These are phyloP conservation scores for Termitomyces sp. DNA, from an alignment of 768 basidiomycete genomes.

Conservation along the genomic window DNA sequence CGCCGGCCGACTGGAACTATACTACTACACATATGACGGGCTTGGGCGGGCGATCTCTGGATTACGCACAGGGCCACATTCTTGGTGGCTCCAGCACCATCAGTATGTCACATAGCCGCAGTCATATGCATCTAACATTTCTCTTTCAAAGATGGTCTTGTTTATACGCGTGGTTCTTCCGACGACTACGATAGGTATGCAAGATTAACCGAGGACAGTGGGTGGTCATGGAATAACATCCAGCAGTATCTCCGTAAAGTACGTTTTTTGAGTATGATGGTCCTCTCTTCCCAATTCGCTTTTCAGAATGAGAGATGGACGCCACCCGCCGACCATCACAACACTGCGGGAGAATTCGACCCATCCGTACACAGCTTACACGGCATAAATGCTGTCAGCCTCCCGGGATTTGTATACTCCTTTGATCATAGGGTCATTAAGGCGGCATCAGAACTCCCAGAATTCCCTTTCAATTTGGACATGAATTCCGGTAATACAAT, in stretches of 20 bases:
- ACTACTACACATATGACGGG: slow-evolving; percentile 12
- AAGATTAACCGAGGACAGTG: slow-evolving; percentile 19
- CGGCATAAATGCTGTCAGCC: slow-evolving; percentile 22
- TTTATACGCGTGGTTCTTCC: slow-evolving; percentile 25
- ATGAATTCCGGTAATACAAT: slow-evolving; percentile 20
- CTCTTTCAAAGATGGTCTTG: slow-evolving; percentile 1
- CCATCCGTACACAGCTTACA: slow-evolving; percentile 14
- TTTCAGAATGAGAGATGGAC: slow-evolving; percentile 21
- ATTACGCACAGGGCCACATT: slow-evolving; percentile 15
- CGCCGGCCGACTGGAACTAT: slow-evolving; percentile 17
- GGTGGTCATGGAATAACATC: slow-evolving; percentile 27
- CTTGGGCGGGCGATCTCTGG: slow-evolving; percentile 8
- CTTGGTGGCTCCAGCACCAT: slow-evolving; percentile 16
- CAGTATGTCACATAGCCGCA: neutral
- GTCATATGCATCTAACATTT: too few species aligned
- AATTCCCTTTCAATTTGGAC: slow-evolving; percentile 20
- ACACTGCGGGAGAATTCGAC: slow-evolving; percentile 13
- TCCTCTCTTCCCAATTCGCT: neutral
- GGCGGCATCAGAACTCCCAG: slow-evolving; percentile 19
- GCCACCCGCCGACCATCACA: slow-evolving; percentile 23
- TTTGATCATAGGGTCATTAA: slow-evolving; percentile 23
- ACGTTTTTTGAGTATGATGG: neutral
- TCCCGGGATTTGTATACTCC: slow-evolving; percentile 18
- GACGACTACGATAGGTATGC: slow-evolving; percentile 30
- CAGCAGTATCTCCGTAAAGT: slow-evolving; percentile 21